Evolutionary conservation across 2,329 filamentous ascomycete genomes (phyloP), one percentile per base, ranked within the genome.

Genomic region (Herpotrichia juniperi): DNA sequence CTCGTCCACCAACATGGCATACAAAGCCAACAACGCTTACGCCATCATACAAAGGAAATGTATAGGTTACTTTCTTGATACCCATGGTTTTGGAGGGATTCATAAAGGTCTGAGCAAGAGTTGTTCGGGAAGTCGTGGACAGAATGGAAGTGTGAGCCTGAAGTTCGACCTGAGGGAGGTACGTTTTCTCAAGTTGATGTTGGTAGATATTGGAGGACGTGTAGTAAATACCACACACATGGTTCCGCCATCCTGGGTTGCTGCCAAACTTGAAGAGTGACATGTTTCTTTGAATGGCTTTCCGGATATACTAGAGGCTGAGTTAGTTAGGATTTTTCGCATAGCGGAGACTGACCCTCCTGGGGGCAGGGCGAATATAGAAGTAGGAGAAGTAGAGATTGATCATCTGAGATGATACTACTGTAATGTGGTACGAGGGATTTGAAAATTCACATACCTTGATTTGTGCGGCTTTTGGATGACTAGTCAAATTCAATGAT

Each of bases 31-130:
- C 86, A 0, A 92, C 84, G 6, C 84, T 87, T 14, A 89, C 85
- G 9, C 88, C 88, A 63, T 90, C 87, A 57, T 87, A 89, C 0
- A 92, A 77, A 0, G 89, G 89, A 56, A 92, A 91, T 0, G 81
- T 80, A 66, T 92, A 92, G 12, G 78, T 77, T 14, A 85, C 79
- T 63, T 90, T 76, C 8, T 76, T 64, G 53, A 87, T 80, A 2
- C 65, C 64, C 9, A 74, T 67, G 2, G 69, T 61, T 1, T 61
- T 44, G 1, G 78, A 77, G 0, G 84, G 79, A 56, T 90, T 90
- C 59, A 78, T 68, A 59, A 89, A 91, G 0, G 76, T 85, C 68
- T 90, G 82, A 1, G 74, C 79, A 7, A 85, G 72, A 1, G 67
- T 68, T n/a, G 82, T 83, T 2, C 76, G 74, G 8, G 79, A 80